Percentiles rank a stretch among this genome's conserved stretches.
These are phyloP conservation scores for Syzygium jambos DNA, from an alignment of 345 rosid genomes.

Conservation along the genomic window DNA sequence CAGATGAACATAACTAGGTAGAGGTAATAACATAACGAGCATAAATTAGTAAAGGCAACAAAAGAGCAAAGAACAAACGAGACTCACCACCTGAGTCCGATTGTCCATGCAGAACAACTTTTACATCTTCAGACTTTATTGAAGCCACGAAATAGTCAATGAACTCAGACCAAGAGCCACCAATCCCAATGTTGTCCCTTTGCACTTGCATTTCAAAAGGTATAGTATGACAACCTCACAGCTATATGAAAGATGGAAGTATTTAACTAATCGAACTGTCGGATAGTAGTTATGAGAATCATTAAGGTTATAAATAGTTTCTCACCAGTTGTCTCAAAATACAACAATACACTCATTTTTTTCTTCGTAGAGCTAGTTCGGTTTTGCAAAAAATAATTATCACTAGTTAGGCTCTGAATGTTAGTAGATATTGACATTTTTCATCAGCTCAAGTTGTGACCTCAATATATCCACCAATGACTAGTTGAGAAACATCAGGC, in stretches of 20 bases:
- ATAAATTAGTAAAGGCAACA: not conserved
- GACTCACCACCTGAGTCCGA: conserved; percentile 29
- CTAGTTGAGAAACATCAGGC: not conserved
- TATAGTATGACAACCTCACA: not conserved
- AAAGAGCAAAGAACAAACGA: not conserved
- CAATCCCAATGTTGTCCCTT: conserved; percentile 77
- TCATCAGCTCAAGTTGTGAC: not conserved
- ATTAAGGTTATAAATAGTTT: not conserved
- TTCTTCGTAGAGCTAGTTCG: not conserved
- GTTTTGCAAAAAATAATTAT: not conserved
- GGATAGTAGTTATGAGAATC: not conserved
- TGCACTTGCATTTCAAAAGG: conserved; percentile 17
- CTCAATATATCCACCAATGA: not conserved
- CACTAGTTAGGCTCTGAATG: not conserved
- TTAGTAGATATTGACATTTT: not conserved
- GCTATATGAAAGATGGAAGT: not conserved
- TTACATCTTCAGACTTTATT: conserved; percentile 56
- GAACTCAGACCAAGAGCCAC: conserved; percentile 85
- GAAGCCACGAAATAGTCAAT: conserved; percentile 61
- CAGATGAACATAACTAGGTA: not conserved
- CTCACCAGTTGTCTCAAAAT: not conserved
- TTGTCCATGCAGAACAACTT: conserved; percentile 47
- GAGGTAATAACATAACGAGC: not conserved
- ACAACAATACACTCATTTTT: not conserved
- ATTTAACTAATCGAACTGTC: not conserved